These are phyloP conservation scores for Tuber microsphaerosporum DNA, from an alignment of 495 filamentous ascomycete genomes.

Conservation along the genomic window DNA sequence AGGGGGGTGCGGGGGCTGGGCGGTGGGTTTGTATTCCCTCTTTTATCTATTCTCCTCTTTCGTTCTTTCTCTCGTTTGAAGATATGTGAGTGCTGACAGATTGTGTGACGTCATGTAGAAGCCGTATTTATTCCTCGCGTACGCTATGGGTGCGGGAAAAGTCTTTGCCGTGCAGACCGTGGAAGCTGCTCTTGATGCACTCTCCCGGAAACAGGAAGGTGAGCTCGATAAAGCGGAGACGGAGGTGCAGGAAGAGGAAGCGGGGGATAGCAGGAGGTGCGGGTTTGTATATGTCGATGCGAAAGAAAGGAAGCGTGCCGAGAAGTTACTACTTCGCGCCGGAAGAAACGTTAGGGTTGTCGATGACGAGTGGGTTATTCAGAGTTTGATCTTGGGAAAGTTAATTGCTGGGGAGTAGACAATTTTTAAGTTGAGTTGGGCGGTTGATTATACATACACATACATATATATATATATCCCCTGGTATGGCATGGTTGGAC, in stretches of 20 bases:
- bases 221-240: slow-evolving; percentile 47
- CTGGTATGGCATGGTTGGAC: not conserved
- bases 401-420: slow-evolving; percentile 56
- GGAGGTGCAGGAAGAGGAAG: slow-evolving; percentile 47
- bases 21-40: slow-evolving; percentile 45
- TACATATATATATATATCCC: not conserved
- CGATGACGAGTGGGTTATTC: slow-evolving; percentile 80
- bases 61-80: not conserved
- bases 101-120: slow-evolving; percentile 41
- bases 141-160: slow-evolving; percentile 63
- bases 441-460: not conserved
- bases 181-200: slow-evolving; percentile 1
- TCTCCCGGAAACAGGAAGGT: slow-evolving; percentile 40
- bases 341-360: slow-evolving; percentile 55
- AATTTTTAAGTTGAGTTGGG: not conserved
- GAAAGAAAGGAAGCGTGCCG: slow-evolving; percentile 47
- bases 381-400: slow-evolving; percentile 82
- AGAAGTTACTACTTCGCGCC: slow-evolving; percentile 39
- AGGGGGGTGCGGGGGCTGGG: slow-evolving; percentile 54
- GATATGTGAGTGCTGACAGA: not conserved
- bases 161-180: slow-evolving; percentile 57
- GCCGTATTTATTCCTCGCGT: slow-evolving; percentile 65
- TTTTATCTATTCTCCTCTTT: slow-evolving; percentile 19
- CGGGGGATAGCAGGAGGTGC: slow-evolving; percentile 49
- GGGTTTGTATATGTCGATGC: slow-evolving; percentile 73